Base-by-base conservation (phyloP, 768 basidiomycete species). In the Lactarius sp. region DNA sequence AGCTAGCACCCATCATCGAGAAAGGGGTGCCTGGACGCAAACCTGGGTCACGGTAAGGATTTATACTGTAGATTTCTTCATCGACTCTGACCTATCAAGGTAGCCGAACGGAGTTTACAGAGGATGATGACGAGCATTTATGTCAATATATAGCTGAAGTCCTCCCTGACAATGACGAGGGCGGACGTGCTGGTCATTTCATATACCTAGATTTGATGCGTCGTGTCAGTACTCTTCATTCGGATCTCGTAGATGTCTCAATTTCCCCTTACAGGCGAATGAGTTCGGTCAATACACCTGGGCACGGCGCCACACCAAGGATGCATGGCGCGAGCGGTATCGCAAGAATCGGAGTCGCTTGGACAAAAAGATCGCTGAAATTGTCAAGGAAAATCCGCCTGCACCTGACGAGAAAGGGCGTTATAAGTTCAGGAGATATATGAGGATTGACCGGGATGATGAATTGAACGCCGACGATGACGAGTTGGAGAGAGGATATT, bases 301-400 rank as follows among this genome's bases (percentile, higher is more conserved):
- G 70, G 69, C 65, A 8, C 55, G 27, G 6, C 60, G 62, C 7
- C 70, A 71, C 36, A 60, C 70, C 4, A 53, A 61, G 54, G 58
- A 62, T 44, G 57, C 65, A 8, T 71, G 70, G 70, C 68, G 64
- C 12, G 66, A 71, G 54, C 66, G 61, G 2, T 71, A 71, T 62
- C 68, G 66, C 65, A 69, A 68, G 52, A 64, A 71, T 33, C 52
- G 42, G 27, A 33, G 10, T 13, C 51, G 55, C n/a, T 20, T 71
- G 37, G 67, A 71, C 52, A 14, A 16, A 20, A 55, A 61, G 27
- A 69, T 71, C 41, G 60, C 58, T 3, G 56, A 64, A 4, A 64
- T 64, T n/a, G 66, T 67, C 7, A 27, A 62, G 20, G 10, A 50
- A 34, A 58, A 57, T 12, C 62, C 67, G 12, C 57, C 66, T 31